Evolutionary conservation across 495 filamentous ascomycete genomes (phyloP), one percentile per base, ranked within the genome.

Genomic region (Xylaria sp.): DNA sequence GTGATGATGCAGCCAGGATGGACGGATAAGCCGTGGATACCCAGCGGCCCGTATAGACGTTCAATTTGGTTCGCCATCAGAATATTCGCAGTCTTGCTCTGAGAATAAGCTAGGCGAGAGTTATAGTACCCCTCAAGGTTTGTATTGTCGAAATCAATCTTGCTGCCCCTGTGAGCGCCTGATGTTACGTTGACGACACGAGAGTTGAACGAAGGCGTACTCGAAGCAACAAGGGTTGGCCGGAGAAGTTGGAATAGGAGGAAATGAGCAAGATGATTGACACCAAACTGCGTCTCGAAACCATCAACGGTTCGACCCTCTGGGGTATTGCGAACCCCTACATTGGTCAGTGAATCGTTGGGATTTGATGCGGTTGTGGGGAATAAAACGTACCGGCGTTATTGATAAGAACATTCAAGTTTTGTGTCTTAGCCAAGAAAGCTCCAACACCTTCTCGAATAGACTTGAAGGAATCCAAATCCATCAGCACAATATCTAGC

Each of bases 261-360:
- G 79, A 87, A 88, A 65, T 88, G 86, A 5, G 68, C 79, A 0
- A 88, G 77, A 69, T 88, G 81, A 73, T 87, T 86, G n/a, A 79
- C 84, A 21, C 77, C 81, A 67, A 88, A 82, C 61, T 88, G 84
- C 0, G 73, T 73, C 72, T 88, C 85, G 72, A 84, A 82, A 12
- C 82, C 83, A 58, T 88, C 84, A 11, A 70, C 69, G 0, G 83
- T 88, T 3, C 74, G 73, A 24, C 29, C 15, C 50, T 71, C 64
- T 3, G 80, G 71, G 9, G 78, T 53, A 35, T 53, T 55, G 12
- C 44, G 44, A 43, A 67, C 64, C 5, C 64, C 64, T 67, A 26
- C 11, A 5, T 55, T 55, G 1, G 46, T 53, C 14, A 67, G 26
- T 41, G n/a, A 6, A 8, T 63, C 11, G 37, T 26, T 17, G 21